phyloP scores from a whole-genome alignment of 306 rosid genomes.

The Purshia tridentata region DNA sequence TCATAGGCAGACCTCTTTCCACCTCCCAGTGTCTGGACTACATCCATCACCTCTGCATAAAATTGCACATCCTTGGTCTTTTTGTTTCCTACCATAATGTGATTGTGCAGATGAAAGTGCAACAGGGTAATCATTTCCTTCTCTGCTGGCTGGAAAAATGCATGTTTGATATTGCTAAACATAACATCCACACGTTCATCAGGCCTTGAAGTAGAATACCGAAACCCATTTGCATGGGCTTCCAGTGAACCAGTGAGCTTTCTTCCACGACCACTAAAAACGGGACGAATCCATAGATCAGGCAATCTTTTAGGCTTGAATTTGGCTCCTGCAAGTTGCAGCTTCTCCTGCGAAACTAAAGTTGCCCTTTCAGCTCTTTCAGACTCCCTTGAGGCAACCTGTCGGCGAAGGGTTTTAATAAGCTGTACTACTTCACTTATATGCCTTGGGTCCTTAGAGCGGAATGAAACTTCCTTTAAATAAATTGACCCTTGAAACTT shows the following conservation, averaged over 20 bases:
- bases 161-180: slow-evolving; percentile 41
- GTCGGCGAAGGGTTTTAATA: slow-evolving; percentile 40
- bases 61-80: slow-evolving; percentile 44
- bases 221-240: slow-evolving; percentile 39
- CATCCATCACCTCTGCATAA: slow-evolving; percentile 40
- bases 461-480: slow-evolving; percentile 41
- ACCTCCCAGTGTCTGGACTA: slow-evolving; percentile 41
- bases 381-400: slow-evolving; percentile 42
- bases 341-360: slow-evolving; percentile 37
- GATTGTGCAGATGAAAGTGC: slow-evolving; percentile 39
- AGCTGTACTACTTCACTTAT: slow-evolving; percentile 35
- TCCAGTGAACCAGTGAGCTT: slow-evolving; percentile 38
- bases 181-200: slow-evolving; percentile 38
- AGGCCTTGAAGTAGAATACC: slow-evolving; percentile 41
- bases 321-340: slow-evolving; percentile 35
- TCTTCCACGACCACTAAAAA: slow-evolving; percentile 39
- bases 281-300: slow-evolving; percentile 38
- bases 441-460: slow-evolving; percentile 42
- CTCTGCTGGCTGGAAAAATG: slow-evolving; percentile 44
- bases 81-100: slow-evolving; percentile 45
- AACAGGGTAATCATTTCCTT: slow-evolving; percentile 41
- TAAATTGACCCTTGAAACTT: slow-evolving; percentile 38
- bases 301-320: slow-evolving; percentile 39
- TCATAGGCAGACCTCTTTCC: slow-evolving; percentile 38
- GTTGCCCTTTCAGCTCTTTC: slow-evolving; percentile 45